phyloP scores from a whole-genome alignment of 1,284 basidiomycete species.

The Afroboletus lepidellus region DNA sequence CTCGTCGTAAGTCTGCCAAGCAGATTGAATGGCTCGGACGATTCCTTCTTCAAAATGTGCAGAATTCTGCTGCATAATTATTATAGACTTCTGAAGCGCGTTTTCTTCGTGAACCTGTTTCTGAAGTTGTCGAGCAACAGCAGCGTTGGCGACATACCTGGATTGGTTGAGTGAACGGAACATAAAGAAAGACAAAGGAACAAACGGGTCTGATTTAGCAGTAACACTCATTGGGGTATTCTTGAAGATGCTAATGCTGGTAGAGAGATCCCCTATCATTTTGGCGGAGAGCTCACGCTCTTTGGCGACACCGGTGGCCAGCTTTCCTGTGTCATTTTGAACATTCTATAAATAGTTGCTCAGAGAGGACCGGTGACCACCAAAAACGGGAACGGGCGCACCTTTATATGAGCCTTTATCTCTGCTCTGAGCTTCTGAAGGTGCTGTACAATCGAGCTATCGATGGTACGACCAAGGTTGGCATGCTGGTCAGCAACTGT shows the following conservation, averaged over 20 bases:
- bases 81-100: conserved; percentile 95
- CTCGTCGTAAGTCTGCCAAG: conserved; percentile 97
- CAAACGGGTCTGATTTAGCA: conserved; percentile 84
- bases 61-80: conserved; percentile 98
- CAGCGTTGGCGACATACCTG: conserved; percentile 72
- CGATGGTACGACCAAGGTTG: conserved; percentile 93
- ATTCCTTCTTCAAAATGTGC: conserved; percentile 98
- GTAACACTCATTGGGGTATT: conserved; percentile 92
- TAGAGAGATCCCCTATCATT: conserved; percentile 85
- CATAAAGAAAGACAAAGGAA: conserved; percentile 3
- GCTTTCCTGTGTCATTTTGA: conserved; percentile 97
- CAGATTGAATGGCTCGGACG: conserved; percentile 92
- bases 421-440: conserved; percentile 91
- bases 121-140: conserved; percentile 85
- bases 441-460: conserved; percentile 97
- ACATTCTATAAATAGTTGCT: conserved; percentile 63
- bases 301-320: conserved; percentile 90
- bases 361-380: neutral
- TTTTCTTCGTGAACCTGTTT: conserved; percentile 98
- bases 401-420: conserved; percentile 97
- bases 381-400: conserved; percentile 33
- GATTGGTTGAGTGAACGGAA: conserved; percentile 1
- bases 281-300: conserved; percentile 91
- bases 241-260: conserved; percentile 88
- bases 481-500: conserved; percentile 95